Base-by-base conservation (phyloP, 768 basidiomycete species). In the Russula earlei region DNA sequence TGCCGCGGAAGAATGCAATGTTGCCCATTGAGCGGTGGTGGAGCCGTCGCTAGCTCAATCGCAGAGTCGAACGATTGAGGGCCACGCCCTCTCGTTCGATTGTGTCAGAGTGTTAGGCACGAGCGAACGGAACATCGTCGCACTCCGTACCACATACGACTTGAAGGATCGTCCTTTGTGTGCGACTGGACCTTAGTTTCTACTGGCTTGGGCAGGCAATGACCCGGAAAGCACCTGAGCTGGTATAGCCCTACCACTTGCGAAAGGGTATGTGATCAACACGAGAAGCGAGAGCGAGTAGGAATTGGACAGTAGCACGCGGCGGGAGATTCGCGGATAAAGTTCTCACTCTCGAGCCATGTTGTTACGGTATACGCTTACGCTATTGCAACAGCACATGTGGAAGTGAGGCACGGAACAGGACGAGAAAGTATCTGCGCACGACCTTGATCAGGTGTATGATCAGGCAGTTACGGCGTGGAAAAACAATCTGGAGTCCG, bases 51-150 rank as follows among this genome's bases (percentile, higher is more conserved):
- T 12, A 72, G 47, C 2, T 62, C 50, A n/a, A 65, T 45, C 7
- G 68, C 63, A 8, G 75, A 72, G 54, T 77, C 74, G 38, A 75
- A 69, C 0, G 59, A 74, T 69, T 69, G 73, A 77, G 69, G 15
- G 66, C 63, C 3, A 77, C 80, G 1, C 78, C 78, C 50, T 74
- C 67, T 59, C 80, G 74, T 0, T n/a, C n/a, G n/a, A n/a, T n/a
- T 61, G 25, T 0, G 74, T 74, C 7, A 79, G 79, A 48, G 78
- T 71, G n/a, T 76, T 70, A 33, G 80, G 59, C 1, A 80, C 73
- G 9, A 83, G 70, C 1, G 79, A 79, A 1, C 75, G 79, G 36
- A 82, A 74, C 73, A 80, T 79, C 60, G 7, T 68, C 66, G 8
- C n/a, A n/a, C 66, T 62, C 8, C 73, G 72, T 5, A 75, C 80